Conservation (phyloP, 192 early-diverging fungal genomes). For the Glomus cerebriforme region DNA sequence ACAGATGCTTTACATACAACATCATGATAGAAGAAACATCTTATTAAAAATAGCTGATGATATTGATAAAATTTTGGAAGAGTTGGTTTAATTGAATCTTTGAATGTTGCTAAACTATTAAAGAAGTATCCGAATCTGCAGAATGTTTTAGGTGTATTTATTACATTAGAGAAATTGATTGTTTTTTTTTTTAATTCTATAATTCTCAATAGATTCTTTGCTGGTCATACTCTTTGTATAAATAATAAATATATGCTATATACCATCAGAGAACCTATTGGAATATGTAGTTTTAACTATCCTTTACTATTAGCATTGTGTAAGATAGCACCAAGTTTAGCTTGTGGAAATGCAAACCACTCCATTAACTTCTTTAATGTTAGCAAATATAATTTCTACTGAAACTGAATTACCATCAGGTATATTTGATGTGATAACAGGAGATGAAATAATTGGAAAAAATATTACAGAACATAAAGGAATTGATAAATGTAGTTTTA, state of each 20-base stretch:
- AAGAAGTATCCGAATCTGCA: conserved; percentile 65
- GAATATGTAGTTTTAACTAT: conserved; percentile 78
- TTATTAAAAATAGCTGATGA: conserved; percentile 65
- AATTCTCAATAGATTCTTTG: conserved; percentile 68
- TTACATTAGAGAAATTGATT: too few relatives aligned
- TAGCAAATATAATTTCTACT: conserved; percentile 57
- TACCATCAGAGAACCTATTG: conserved; percentile 63
- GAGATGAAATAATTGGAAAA: conserved; percentile 67
- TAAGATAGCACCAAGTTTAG: conserved; percentile 84
- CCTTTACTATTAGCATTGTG: conserved; percentile 74
- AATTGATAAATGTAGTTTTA: conserved; percentile 77
- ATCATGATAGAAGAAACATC: conserved; percentile 47
- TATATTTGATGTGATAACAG: conserved; percentile 84
- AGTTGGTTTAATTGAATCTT: conserved; percentile 63
- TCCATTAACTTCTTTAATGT: conserved; percentile 61
- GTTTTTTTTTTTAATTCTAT: background rate
- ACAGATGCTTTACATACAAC: conserved; percentile 47
- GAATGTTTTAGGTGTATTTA: conserved; percentile 43
- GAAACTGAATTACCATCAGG: conserved; percentile 77
- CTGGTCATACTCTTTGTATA: conserved; percentile 29
- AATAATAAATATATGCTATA: conserved; percentile 36
- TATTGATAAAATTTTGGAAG: conserved; percentile 47
- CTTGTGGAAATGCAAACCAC: conserved; percentile 58
- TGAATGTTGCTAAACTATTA: conserved; percentile 79
- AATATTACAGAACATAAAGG: conserved; percentile 68